phyloP scores from a whole-genome alignment of 768 basidiomycete species.

The Paxillus ammoniavirescens region DNA sequence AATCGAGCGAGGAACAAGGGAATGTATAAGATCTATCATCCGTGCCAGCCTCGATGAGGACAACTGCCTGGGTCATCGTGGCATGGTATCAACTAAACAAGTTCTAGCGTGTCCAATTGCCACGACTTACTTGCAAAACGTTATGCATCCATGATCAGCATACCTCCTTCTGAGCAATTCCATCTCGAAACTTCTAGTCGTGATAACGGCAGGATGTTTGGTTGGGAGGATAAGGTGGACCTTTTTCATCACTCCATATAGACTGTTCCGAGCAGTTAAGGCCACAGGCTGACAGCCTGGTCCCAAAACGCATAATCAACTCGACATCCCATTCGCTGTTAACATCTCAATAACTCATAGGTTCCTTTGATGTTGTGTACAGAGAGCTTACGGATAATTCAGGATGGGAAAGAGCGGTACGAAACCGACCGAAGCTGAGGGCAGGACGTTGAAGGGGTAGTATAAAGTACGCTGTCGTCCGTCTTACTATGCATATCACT shows the following conservation, averaged over 20 bases:
- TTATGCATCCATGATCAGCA: background rate
- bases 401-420: constrained; percentile 11
- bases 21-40: constrained; percentile 1
- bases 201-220: constrained; percentile 22
- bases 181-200: constrained; percentile 2
- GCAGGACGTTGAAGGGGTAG: constrained; percentile 22
- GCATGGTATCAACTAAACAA: constrained; percentile 1
- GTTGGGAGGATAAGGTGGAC: constrained; percentile 20
- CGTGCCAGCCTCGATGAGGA: background rate
- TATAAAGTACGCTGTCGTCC: constrained; percentile 20
- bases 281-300: background rate
- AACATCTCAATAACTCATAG: background rate
- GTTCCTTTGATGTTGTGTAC: constrained; percentile 2
- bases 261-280: background rate
- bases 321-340: constrained; percentile 7
- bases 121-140: constrained; percentile 1
- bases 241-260: constrained; percentile 1
- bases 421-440: constrained; percentile 24
- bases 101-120: background rate
- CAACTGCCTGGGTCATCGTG: background rate
- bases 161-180: background rate
- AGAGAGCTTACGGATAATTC: constrained; percentile 5
- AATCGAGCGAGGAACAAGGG: constrained; percentile 5
- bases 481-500: background rate
- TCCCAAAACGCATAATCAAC: constrained; percentile 12